Percentiles rank a stretch among this genome's conserved stretches.
Conservation (phyloP, 116 monocot genomes). For the Zostera marina region DNA sequence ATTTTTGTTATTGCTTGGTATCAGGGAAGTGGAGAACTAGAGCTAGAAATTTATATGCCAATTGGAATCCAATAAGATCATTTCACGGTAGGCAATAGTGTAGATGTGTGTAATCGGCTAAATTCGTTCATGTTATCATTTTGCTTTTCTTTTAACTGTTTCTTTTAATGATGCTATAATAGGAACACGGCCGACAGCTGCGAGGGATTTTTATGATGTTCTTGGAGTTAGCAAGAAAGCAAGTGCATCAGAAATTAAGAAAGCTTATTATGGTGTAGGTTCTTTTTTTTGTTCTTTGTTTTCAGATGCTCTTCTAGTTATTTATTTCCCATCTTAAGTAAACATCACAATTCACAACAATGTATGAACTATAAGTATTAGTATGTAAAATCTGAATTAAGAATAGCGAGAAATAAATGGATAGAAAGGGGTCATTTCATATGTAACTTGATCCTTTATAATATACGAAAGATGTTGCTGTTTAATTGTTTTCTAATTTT, state of each 20-base stretch:
- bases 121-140: not conserved
- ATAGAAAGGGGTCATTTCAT: no score
- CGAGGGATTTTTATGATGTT: conserved; percentile 65
- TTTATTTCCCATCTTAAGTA: not conserved
- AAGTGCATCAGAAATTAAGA: conserved; percentile 72
- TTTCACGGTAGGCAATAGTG: conserved; percentile 17
- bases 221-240: conserved; percentile 73
- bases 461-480: no score
- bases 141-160: not conserved
- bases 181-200: conserved; percentile 34
- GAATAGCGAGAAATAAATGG: no score
- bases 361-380: no score
- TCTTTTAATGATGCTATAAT: not conserved
- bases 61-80: conserved; percentile 13
- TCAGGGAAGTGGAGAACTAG: conserved; percentile 8
- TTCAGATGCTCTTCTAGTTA: not conserved
- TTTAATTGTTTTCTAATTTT: no score
- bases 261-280: conserved; percentile 69
- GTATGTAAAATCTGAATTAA: no score
- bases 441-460: no score
- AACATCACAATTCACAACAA: no score
- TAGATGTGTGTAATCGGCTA: no score
- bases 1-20: no score
- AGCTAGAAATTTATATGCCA: not conserved
- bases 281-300: conserved; percentile 2